Base-by-base conservation (phyloP, 257 asterid genomes). In the Rauvolfia tetraphylla region DNA sequence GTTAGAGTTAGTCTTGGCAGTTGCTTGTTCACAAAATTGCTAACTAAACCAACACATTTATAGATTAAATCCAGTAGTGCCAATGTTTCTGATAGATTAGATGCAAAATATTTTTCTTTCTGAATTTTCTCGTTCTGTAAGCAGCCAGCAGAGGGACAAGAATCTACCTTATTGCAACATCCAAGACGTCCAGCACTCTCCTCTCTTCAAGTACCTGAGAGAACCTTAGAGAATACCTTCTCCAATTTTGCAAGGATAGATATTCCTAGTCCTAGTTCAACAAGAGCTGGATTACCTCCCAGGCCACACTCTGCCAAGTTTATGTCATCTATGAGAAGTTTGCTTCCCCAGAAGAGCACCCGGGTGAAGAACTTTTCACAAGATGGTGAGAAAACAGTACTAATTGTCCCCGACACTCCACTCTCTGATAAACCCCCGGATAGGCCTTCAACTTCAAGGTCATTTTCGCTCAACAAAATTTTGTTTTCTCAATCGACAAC, bases 391-490 rank as follows among this genome's bases (percentile, higher is more conserved):
- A 89, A 90, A 78, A 85, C 90, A 3, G 97, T 90, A 83, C 90
- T 91, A n/a, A 88, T 92, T 76, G 65, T 91, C 80, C 95, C 93
- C 57, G 95, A 89, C 44, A 76, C 84, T n/a, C 89, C 87, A 38
- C 83, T 84, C 76, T 89, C 96, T 15, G 93, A 87, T 82, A 88
- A 87, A 82, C 98, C 97, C 77, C 84, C 96, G 31, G 92, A 85
- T 80, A 90, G 88, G 85, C 98, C 98, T 80, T 87, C 97, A 17
- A 89, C 98, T 75, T 92, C 97, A 36, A 89, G 96, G 82, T 94
- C 98, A n/a, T 95, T 91, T 85, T 91, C 98, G 76, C 86, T 92
- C 42, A 92, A 91, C 84, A 88, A 86, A 78, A 80, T 90, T 73
- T 83, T 95, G 84, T 90, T 88, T 87, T 88, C 97, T 75, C 83